Base-by-base conservation (phyloP, 352 stramenopile genomes). In the Pythium vanterpoolii region DNA sequence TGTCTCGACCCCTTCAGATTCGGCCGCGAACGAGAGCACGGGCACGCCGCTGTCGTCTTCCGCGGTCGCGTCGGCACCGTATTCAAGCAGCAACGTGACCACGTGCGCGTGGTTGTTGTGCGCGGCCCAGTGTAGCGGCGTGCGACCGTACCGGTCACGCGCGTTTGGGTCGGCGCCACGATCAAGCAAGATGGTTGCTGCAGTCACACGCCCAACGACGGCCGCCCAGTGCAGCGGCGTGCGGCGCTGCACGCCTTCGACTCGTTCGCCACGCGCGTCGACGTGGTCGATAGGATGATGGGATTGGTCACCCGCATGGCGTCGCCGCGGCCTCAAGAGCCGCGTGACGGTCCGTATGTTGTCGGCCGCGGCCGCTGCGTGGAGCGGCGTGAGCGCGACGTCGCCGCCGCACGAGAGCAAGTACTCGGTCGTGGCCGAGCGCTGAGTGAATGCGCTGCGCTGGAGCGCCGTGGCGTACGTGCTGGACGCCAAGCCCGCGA, bases 151-250 rank as follows among this genome's bases (percentile, higher is more conserved):
- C 5, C 73, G 66, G 50, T 90, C 81, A 30, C 69, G 68, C 1
- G 78, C 77, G 26, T 91, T 88, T 2, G 77, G 66, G 42, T 90
- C 53, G 0, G 79, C 81, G 2, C 78, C 69, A 30, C 72, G 63
- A 0, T 64, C 54, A 4, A 93, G 63, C 30, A 93, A 51, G 4
- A 77, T 11, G 13, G 43, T 62, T 4, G 74, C 73, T 0, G 72
- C 69, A 7, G 66, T 56, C 6, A 73, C 34, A 11, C 74, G 75
- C 0, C 83, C 83, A 0, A 82, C 70, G 47, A 91, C 73, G 19
- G 83, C 74, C 8, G 83, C 76, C 81, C 81, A 93, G 44, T 93
- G 85, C 19, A 94, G 52, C 2, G 85, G 77, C 13, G 83, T 92
- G 2, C 85, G 77, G 26, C 59, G 66, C 54, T 89, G 73, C 5